Evolutionary conservation across 345 rosid species (phyloP), one percentile per base, ranked within the genome.

Genomic region (Camelina sativa): DNA sequence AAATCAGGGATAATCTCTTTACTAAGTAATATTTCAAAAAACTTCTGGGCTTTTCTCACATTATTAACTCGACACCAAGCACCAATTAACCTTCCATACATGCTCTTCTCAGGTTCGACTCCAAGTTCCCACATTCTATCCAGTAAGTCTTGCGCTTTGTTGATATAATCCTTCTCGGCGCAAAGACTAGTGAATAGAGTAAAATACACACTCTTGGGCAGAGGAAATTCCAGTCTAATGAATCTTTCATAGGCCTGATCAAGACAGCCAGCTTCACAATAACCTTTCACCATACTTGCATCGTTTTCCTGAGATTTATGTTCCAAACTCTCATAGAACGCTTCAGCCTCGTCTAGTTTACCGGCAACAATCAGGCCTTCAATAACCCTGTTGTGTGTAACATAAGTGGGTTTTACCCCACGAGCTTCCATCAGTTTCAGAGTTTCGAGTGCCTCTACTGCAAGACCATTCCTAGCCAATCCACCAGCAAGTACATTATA

Each of bases 311-410:
- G 0, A 68, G 76, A 69, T 69, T 79, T 69, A 19, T 75, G 81
- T 34, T 67, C 62, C 72, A 89, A 68, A 28, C 77, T 78, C 66
- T 15, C 41, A 58, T 89, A 37, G 64, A 91, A 88, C 11, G 66
- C 78, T 78, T 86, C 87, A 43, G 97, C 94, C 57, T 84, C 82
- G 59, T 80, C 69, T 71, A 85, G 74, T 67, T 86, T 86, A 23
- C 92, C 91, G 38, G 84, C 85, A 35, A 62, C 78, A 64, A 92
- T 85, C 51, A 93, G 71, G 66, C 94, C 96, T 85, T 89, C 74
- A 63, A 89, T 89, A 34, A 93, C 86, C 83, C 75, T 62, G 53
- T 69, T 86, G 69, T 87, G 80, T 50, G 85, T 86, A 66, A 66
- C 72, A n/a, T 60, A 76, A 25, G 79, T 81, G 44, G 92, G 84